Evolutionary conservation across 2,329 filamentous ascomycete genomes (phyloP).

Genomic region (Diaporthe eres): DNA sequence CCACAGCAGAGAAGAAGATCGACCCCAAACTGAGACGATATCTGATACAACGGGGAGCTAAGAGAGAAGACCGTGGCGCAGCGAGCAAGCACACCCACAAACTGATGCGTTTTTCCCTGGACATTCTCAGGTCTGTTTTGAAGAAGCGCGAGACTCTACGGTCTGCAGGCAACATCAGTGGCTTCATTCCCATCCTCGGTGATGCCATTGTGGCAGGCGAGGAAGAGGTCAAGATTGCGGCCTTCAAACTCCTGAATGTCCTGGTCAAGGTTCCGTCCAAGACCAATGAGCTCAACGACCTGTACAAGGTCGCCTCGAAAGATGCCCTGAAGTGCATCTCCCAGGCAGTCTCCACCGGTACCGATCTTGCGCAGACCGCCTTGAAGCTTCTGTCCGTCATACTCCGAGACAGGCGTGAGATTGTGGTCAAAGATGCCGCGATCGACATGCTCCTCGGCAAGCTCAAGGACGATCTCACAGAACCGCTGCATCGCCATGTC

Average conservation of each 20-base stretch:
- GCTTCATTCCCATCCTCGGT: slow-evolving; percentile 90
- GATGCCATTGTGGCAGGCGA: slow-evolving; percentile 87
- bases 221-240: slow-evolving; percentile 92
- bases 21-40: slow-evolving; percentile 79
- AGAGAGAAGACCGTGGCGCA: slow-evolving; percentile 79
- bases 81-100: slow-evolving; percentile 89
- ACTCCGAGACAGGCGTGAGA: slow-evolving; percentile 83
- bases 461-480: slow-evolving; percentile 89
- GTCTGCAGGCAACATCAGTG: slow-evolving; percentile 83
- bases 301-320: slow-evolving; percentile 83
- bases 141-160: slow-evolving; percentile 87
- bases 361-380: slow-evolving; percentile 87
- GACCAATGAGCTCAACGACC: slow-evolving; percentile 73
- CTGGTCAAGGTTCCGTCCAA: slow-evolving; percentile 88
- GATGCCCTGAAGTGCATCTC: slow-evolving; percentile 89
- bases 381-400: slow-evolving; percentile 90
- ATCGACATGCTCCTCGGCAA: slow-evolving; percentile 86
- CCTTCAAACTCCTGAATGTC: slow-evolving; percentile 86
- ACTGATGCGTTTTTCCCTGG: slow-evolving; percentile 87
- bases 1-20: slow-evolving; percentile 65
- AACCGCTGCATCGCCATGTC: slow-evolving; percentile 91
- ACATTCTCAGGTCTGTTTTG: slow-evolving; percentile 86
- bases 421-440: slow-evolving; percentile 83
- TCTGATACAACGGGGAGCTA: slow-evolving; percentile 83
- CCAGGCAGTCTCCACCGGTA: slow-evolving; percentile 81